Conservation (phyloP, 805 yeast species). For the Kluyveromyces siamensis region DNA sequence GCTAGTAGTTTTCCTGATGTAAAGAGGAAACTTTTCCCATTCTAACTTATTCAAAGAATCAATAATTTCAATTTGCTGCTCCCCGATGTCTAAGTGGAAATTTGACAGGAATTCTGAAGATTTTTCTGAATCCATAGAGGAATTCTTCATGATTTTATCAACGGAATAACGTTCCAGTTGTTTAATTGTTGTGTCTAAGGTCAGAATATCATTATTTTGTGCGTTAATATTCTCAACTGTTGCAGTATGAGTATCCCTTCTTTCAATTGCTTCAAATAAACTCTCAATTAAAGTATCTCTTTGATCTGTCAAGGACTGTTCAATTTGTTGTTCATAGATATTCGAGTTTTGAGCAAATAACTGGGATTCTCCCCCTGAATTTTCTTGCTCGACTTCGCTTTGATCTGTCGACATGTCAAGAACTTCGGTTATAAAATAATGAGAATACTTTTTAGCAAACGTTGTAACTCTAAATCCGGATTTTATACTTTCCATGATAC, state of each 20-base stretch:
- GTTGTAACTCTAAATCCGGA: conserved; percentile 32
- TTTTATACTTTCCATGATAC: conserved; percentile 32
- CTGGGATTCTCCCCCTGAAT: conserved; percentile 8
- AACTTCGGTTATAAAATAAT: conserved; percentile 17
- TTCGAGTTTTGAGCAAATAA: conserved; percentile 6
- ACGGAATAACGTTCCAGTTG: conserved; percentile 11
- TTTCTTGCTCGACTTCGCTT: conserved; percentile 7
- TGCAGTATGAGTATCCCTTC: conserved; percentile 15
- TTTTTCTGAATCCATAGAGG: conserved; percentile 5
- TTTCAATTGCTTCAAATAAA: conserved; percentile 46
- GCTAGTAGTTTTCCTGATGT: conserved; percentile 53
- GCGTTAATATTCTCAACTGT: conserved; percentile 10
- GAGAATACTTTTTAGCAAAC: conserved; percentile 21
- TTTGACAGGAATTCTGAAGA: conserved; percentile 9
- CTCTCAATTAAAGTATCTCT: conserved; percentile 60
- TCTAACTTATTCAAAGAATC: conserved; percentile 44
- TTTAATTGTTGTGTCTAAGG: conserved; percentile 9
- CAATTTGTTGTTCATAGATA: conserved; percentile 26
- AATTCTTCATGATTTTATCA: conserved; percentile 5
- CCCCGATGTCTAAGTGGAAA: conserved; percentile 10
- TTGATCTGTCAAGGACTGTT: conserved; percentile 44
- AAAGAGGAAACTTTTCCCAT: conserved; percentile 68
- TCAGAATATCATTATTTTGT: conserved; percentile 1
- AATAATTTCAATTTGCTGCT: conserved; percentile 43
- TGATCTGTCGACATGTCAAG: conserved; percentile 11